Evolutionary conservation across 352 stramenopile genomes (phyloP).

Genomic region (Aphanomyces stellatus): DNA sequence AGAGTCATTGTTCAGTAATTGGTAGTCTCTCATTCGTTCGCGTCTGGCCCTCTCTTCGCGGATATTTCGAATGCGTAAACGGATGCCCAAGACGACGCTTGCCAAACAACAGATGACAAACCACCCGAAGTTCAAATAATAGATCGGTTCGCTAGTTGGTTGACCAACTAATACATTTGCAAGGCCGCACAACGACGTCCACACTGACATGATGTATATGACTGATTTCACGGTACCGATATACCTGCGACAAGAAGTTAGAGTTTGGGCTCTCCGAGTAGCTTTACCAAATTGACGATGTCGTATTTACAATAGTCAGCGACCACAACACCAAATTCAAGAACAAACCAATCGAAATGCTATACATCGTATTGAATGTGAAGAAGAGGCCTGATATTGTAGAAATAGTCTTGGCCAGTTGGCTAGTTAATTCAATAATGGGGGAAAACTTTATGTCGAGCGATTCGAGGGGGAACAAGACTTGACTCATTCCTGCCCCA

Average conservation of each 20-base stretch:
- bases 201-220: conserved; percentile 47
- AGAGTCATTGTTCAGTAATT: conserved; percentile 9
- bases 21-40: conserved; percentile 13
- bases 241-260: conserved; percentile 2
- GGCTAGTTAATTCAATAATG: conserved; percentile 37
- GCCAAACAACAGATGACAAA: conserved; percentile 27
- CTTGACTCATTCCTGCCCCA: conserved; percentile 50
- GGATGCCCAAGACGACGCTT: background rate
- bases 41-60: background rate
- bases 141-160: conserved; percentile 25
- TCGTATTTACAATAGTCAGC: conserved; percentile 33
- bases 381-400: conserved; percentile 41
- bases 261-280: background rate
- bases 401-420: conserved; percentile 42
- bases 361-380: conserved; percentile 29
- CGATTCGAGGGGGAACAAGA: conserved; percentile 50
- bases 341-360: conserved; percentile 29
- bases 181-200: conserved; percentile 41
- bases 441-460: conserved; percentile 57
- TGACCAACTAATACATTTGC: conserved; percentile 25
- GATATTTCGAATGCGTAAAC: background rate
- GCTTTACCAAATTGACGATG: conserved; percentile 50
- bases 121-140: conserved; percentile 54
- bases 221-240: conserved; percentile 34
- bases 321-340: conserved; percentile 32